These are phyloP conservation scores for Schizosaccharomyces cryophilus DNA, from an alignment of 805 yeast genomes.

Conservation along the genomic window DNA sequence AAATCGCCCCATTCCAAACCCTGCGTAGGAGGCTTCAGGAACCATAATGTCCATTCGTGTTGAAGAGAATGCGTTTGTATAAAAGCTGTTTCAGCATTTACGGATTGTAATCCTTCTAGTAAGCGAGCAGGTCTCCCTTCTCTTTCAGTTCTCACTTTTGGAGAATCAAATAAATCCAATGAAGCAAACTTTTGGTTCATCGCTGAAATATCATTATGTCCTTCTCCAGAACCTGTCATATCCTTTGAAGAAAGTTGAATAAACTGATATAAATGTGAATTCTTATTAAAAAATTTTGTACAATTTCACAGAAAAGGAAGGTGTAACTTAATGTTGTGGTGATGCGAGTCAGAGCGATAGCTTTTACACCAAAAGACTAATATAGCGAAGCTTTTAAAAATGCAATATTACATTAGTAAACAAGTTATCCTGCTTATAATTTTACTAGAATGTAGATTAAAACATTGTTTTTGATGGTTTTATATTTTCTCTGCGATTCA, in stretches of 20 bases:
- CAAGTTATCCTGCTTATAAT: too few relatives aligned
- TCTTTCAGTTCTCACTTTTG: neutral
- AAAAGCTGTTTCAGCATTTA: slow-evolving; percentile 14
- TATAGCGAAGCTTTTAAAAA: neutral
- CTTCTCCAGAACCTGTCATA: neutral
- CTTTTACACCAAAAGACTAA: neutral
- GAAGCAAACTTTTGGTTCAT: neutral
- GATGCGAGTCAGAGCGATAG: too few relatives aligned
- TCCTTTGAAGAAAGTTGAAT: neutral
- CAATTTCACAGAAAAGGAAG: too few relatives aligned
- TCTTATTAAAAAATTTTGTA: too few relatives aligned
- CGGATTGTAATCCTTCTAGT: neutral
- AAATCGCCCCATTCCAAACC: slow-evolving; percentile 78
- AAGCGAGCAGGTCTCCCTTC: neutral
- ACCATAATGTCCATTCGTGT: slow-evolving; percentile 89
- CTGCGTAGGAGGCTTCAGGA: slow-evolving; percentile 73
- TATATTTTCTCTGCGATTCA: too few relatives aligned
- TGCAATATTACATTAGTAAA: too few relatives aligned
- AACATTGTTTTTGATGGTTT: too few relatives aligned
- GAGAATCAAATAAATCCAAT: neutral
- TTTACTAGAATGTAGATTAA: too few relatives aligned
- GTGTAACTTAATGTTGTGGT: too few relatives aligned
- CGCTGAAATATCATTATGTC: neutral
- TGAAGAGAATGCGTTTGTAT: slow-evolving; percentile 69
- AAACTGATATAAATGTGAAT: too few relatives aligned